Percentiles rank a stretch among this genome's conserved stretches.
Conservation (phyloP, 192 early-diverging fungal species). For the Haplosporangium gracile region DNA sequence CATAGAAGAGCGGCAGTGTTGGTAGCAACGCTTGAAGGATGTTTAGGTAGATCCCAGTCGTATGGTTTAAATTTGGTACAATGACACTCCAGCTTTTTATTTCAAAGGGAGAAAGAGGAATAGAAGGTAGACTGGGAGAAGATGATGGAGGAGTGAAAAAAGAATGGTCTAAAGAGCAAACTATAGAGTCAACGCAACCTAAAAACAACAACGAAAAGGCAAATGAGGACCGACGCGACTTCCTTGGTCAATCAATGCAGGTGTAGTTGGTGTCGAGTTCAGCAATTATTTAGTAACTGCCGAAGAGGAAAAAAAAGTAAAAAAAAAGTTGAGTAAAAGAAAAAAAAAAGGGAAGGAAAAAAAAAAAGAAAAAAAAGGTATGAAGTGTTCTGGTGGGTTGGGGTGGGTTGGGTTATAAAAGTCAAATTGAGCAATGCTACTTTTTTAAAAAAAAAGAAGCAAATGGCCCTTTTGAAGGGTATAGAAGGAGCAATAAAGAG, state of each 20-base stretch:
- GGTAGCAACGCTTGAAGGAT: too few relatives aligned
- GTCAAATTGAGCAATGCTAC: neutral
- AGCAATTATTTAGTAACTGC: neutral
- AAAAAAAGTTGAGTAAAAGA: neutral
- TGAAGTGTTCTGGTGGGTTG: neutral
- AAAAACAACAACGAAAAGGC: neutral
- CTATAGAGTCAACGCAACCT: neutral
- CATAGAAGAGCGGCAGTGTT: too few relatives aligned
- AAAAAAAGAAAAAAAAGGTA: conserved; percentile 2
- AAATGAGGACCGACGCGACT: neutral
- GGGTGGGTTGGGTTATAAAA: neutral
- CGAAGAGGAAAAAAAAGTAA: neutral
- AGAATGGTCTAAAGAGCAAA: neutral
- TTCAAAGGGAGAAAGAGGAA: neutral
- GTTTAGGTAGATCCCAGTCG: too few relatives aligned
- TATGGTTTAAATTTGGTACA: too few relatives aligned
- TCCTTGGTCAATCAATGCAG: neutral
- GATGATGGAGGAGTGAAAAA: neutral
- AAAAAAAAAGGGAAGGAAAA: neutral
- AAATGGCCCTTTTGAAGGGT: neutral
- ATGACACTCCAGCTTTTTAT: too few relatives aligned
- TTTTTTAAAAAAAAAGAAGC: neutral
- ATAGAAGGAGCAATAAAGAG: neutral
- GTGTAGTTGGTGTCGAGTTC: neutral
- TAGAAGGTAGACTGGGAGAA: neutral